These are phyloP conservation scores for Sphaerostilbella broomeana DNA, from an alignment of 2,329 filamentous ascomycete genomes.

Conservation along the genomic window DNA sequence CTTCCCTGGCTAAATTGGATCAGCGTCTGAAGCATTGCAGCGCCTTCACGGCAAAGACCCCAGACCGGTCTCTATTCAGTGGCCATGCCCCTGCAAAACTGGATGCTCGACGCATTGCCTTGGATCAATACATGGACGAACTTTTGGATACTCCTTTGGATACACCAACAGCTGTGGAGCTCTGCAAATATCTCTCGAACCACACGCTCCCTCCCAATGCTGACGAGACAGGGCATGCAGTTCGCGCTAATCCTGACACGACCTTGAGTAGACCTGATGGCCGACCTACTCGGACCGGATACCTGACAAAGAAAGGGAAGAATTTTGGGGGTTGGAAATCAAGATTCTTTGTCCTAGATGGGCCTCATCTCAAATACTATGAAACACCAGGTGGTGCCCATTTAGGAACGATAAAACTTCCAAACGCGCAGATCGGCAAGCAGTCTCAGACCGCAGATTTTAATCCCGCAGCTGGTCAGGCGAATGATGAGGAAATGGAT, in stretches of 20 bases:
- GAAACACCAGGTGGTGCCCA: constrained; percentile 86
- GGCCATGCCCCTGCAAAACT: constrained; percentile 92
- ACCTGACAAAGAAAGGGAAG: constrained; percentile 93
- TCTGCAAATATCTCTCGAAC: constrained; percentile 81
- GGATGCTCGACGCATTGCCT: constrained; percentile 72
- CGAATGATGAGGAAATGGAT: constrained; percentile 65
- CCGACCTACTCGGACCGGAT: constrained; percentile 72
- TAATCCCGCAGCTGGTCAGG: constrained; percentile 52
- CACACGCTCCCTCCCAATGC: constrained; percentile 56
- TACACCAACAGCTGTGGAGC: constrained; percentile 65
- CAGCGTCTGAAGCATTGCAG: constrained; percentile 68
- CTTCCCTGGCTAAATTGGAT: constrained; percentile 75
- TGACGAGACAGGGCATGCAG: constrained; percentile 42
- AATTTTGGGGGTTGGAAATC: constrained; percentile 99
- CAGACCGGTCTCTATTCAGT: constrained; percentile 79
- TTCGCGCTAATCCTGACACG: constrained; percentile 4
- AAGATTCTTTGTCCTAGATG: constrained; percentile 55
- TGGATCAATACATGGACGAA: constrained; percentile 81
- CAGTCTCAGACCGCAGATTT: constrained; percentile 53
- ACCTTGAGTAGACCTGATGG: constrained; percentile 49
- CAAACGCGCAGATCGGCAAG: constrained; percentile 87
- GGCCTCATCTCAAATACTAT: constrained; percentile 73
- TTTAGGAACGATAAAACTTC: constrained; percentile 86
- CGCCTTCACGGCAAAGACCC: constrained; percentile 68
- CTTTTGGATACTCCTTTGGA: constrained; percentile 79